Evolutionary conservation across 306 rosid genomes (phyloP), one percentile per base, ranked within the genome.

Genomic region (Adenanthera pavonina): DNA sequence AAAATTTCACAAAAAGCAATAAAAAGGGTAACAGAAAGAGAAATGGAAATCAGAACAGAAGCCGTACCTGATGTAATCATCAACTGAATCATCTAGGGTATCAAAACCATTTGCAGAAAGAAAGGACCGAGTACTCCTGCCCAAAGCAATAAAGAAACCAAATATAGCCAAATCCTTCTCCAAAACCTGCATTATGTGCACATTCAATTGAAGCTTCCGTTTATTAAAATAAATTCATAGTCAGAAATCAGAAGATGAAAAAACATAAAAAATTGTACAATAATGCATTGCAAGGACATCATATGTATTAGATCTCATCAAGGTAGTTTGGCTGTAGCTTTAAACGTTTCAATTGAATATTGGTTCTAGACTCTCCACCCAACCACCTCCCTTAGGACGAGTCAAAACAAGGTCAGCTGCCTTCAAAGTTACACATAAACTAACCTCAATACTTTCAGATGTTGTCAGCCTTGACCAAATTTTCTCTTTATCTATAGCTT

Each of bases 91-190:
- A 84, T 88, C 87, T 17, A 85, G 81, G 61, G 89, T 86, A 75
- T 92, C 86, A 86, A 88, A 92, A 60, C 99, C 97, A 77, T 89
- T 96, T 59, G 90, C 91, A 44, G 85, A 90, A 75, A 96, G 94
- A 84, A 84, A 96, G 81, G 97, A 87, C 43, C 87, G 90, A 3
- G 97, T 87, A 77, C 91, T 91, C 85, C 97, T 89, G 68, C 99
- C 99, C 88, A 96, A 85, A 84, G 99, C 99, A 86, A 92, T 90
- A 89, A 96, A 96, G 87, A 96, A 96, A 71, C 99, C 99, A 86
- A 96, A 92, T 86, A 96, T 83, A 74, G 98, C 98, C 90, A 96
- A 89, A 87, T 93, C 98, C 90, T 89, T 96, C 88, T 96, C 98
- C 89, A 96, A 85, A 81, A 96, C 94, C 99, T 96, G 94, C 90